Conservation (phyloP, 768 basidiomycete genomes). For the Asterophora lycoperdoides region DNA sequence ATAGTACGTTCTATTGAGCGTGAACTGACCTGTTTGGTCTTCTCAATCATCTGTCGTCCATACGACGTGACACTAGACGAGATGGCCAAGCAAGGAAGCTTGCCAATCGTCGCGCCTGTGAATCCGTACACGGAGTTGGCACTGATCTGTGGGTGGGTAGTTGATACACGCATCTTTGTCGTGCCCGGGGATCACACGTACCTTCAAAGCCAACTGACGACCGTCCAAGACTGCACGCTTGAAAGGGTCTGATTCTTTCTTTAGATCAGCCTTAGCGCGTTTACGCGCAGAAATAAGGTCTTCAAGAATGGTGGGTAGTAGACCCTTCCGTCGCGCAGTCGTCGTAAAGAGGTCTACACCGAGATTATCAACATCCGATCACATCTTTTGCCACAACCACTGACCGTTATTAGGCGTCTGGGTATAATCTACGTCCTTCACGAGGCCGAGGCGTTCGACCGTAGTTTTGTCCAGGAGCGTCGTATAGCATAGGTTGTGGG, state of each 20-base stretch:
- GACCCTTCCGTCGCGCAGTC: slow-evolving; percentile 70
- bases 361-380: not conserved
- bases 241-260: slow-evolving; percentile 96
- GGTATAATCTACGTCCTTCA: slow-evolving; percentile 86
- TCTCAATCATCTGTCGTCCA: slow-evolving; percentile 98
- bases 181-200: slow-evolving; percentile 22
- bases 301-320: slow-evolving; percentile 88
- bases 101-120: slow-evolving; percentile 96
- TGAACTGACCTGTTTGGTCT: slow-evolving; percentile 73
- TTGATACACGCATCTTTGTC: too few species aligned
- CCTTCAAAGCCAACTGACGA: slow-evolving; percentile 94
- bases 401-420: slow-evolving; percentile 94
- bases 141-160: slow-evolving; percentile 60
- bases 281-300: slow-evolving; percentile 93
- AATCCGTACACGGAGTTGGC: slow-evolving; percentile 99
- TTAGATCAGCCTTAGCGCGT: slow-evolving; percentile 91
- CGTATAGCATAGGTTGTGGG: slow-evolving; percentile 97
- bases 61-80: slow-evolving; percentile 95
- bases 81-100: slow-evolving; percentile 91
- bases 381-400: not conserved
- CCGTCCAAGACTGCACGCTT: slow-evolving; percentile 96
- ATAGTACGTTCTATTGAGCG: not conserved
- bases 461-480: slow-evolving; percentile 82
- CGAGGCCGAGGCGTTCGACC: slow-evolving; percentile 72
- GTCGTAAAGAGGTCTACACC: slow-evolving; percentile 79